phyloP scores from a whole-genome alignment of 208 protist genomes.

The Sergeia podlipaevii region DNA sequence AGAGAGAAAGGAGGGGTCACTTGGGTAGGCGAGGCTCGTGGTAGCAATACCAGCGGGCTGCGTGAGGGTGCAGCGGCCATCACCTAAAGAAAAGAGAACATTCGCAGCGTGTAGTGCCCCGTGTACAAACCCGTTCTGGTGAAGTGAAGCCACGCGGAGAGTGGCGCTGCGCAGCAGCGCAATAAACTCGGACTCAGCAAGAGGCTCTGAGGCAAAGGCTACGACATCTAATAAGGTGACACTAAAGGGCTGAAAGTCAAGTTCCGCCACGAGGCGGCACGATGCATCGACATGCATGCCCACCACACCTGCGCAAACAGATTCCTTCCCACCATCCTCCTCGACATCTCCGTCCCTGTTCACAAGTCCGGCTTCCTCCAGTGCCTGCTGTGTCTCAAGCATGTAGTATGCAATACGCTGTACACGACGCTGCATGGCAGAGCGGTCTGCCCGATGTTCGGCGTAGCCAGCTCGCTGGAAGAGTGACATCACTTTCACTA shows the following conservation, averaged over 20 bases:
- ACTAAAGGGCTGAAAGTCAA: slow-evolving; percentile 53
- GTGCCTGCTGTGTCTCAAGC: neutral
- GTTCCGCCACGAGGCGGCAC: slow-evolving; percentile 52
- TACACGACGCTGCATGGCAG: neutral
- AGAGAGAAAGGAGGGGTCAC: slow-evolving; percentile 43
- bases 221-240: slow-evolving; percentile 64
- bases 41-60: slow-evolving; percentile 52
- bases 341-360: neutral
- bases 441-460: neutral
- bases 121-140: slow-evolving; percentile 59
- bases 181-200: slow-evolving; percentile 33
- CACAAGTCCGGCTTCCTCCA: neutral
- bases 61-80: slow-evolving; percentile 59
- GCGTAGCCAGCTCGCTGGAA: no score
- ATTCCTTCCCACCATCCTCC: neutral
- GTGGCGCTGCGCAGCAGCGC: slow-evolving; percentile 51
- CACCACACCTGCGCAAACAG: slow-evolving; percentile 43
- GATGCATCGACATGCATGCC: slow-evolving; percentile 51
- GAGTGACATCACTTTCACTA: no score
- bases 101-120: slow-evolving; percentile 78
- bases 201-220: slow-evolving; percentile 24
- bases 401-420: neutral
- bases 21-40: slow-evolving; percentile 30
- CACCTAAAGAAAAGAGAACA: slow-evolving; percentile 59
- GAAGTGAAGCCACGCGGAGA: slow-evolving; percentile 35